Evolutionary conservation across 2,329 filamentous ascomycete species (phyloP).

Genomic region (Calonectria hongkongensis): DNA sequence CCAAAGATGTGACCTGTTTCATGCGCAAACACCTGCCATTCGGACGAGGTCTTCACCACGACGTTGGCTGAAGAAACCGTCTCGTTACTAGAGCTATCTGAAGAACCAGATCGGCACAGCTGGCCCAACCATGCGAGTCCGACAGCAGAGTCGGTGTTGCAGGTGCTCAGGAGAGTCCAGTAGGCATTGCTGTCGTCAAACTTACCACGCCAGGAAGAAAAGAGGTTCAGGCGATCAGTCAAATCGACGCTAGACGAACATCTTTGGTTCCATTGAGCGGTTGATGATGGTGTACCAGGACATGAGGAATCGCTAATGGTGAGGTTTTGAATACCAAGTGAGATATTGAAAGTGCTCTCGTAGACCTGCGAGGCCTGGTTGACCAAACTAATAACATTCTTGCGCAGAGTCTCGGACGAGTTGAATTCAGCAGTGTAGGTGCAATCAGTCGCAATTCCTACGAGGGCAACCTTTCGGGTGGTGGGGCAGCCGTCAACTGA

Average conservation of each 20-base stretch:
- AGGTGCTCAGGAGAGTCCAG: constrained; percentile 92
- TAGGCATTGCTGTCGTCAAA: constrained; percentile 89
- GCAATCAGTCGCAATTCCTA: constrained; percentile 96
- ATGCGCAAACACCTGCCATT: constrained; percentile 98
- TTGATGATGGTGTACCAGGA: constrained; percentile 78
- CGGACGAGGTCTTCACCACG: constrained; percentile 86
- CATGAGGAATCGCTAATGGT: constrained; percentile 86
- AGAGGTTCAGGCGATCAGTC: constrained; percentile 86
- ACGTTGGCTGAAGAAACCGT: constrained; percentile 92
- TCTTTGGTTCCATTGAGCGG: constrained; percentile 88
- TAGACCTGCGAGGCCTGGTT: constrained; percentile 92
- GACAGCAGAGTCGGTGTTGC: constrained; percentile 88
- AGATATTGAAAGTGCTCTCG: constrained; percentile 95
- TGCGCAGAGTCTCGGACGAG: constrained; percentile 74
- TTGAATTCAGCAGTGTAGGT: constrained; percentile 86
- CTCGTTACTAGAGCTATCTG: constrained; percentile 76
- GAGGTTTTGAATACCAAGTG: constrained; percentile 90
- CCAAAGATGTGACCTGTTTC: constrained; percentile 97
- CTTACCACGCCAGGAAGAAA: constrained; percentile 90
- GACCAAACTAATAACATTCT: constrained; percentile 88
- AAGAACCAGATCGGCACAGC: constrained; percentile 80
- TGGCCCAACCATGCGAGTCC: constrained; percentile 96
- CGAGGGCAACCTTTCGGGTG: constrained; percentile 92
- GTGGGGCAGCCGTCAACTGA: constrained; percentile 88
- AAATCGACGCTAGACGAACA: constrained; percentile 81